phyloP scores from a whole-genome alignment of 2,329 filamentous ascomycete genomes.

The Trichoderma arundinaceum region DNA sequence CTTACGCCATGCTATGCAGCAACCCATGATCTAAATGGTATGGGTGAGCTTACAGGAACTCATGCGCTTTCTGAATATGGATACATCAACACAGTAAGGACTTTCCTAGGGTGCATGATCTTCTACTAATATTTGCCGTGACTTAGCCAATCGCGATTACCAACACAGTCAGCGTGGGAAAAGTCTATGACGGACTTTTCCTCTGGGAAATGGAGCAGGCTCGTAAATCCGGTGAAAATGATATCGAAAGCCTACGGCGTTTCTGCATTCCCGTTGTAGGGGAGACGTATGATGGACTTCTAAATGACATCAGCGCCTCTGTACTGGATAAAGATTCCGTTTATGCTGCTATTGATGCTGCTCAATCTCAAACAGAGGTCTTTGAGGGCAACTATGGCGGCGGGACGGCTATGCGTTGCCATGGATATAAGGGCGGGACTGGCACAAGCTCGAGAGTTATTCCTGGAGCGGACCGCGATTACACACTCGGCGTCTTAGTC shows the following conservation, averaged over 20 bases:
- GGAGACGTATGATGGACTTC: conserved; percentile 7
- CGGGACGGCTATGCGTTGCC: conserved; percentile 7
- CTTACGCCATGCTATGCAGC: conserved; percentile 8
- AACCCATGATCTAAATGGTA: conserved; percentile 8
- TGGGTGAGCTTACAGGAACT: neutral
- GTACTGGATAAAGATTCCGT: conserved; percentile 2
- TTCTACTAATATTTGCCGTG: too few relatives aligned
- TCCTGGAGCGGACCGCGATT: conserved; percentile 3
- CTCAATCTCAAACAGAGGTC: conserved; percentile 3
- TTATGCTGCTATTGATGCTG: neutral
- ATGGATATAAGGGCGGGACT: conserved; percentile 7
- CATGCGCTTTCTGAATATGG: conserved; percentile 7
- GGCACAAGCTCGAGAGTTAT: conserved; percentile 2
- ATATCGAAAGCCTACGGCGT: conserved; percentile 7
- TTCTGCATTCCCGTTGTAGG: conserved; percentile 8
- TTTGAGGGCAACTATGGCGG: conserved; percentile 8
- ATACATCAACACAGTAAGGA: conserved; percentile 1
- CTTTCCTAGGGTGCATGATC: neutral
- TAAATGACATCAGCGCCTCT: conserved; percentile 9
- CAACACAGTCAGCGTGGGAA: conserved; percentile 11
- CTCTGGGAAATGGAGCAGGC: conserved; percentile 13
- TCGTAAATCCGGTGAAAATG: neutral
- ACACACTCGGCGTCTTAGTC: neutral
- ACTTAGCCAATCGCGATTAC: conserved; percentile 2
- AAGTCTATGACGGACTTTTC: conserved; percentile 1